phyloP scores from a whole-genome alignment of 2,329 filamentous ascomycete genomes.

The Thelonectria olida region DNA sequence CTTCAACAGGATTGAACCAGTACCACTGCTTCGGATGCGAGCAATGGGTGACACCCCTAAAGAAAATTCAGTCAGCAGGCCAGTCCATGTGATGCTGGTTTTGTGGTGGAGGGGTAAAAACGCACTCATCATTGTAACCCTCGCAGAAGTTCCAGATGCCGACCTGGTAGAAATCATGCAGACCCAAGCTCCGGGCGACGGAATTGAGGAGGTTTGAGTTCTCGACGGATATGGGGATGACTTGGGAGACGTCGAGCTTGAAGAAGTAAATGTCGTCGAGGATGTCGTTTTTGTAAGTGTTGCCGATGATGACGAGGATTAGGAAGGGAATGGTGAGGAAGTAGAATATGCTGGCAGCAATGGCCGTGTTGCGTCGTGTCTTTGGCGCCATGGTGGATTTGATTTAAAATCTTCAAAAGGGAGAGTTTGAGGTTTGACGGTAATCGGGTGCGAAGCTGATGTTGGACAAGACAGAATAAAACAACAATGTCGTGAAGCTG shows the following conservation, averaged over 20 bases:
- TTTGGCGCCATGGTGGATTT: constrained; percentile 30
- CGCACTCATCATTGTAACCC: constrained; percentile 74
- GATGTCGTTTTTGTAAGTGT: constrained; percentile 68
- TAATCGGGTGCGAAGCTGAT: too few relatives aligned
- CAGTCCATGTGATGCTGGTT: not conserved
- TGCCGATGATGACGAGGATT: constrained; percentile 81
- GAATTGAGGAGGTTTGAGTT: constrained; percentile 83
- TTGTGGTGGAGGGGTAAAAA: constrained; percentile 7
- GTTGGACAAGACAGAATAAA: not conserved
- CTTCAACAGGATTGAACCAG: constrained; percentile 91
- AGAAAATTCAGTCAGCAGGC: constrained; percentile 51
- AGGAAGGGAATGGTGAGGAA: constrained; percentile 80
- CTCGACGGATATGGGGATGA: constrained; percentile 78
- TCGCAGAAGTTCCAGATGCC: constrained; percentile 94
- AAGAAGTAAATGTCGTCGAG: constrained; percentile 83
- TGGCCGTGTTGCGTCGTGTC: constrained; percentile 66
- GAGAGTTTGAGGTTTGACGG: not conserved
- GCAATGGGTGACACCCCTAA: constrained; percentile 78
- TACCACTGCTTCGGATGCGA: constrained; percentile 75
- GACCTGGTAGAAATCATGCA: constrained; percentile 95
- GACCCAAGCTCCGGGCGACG: constrained; percentile 83
- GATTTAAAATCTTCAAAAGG: not conserved
- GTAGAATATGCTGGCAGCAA: constrained; percentile 75
- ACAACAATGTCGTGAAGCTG: not conserved
- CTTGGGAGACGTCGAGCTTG: constrained; percentile 81